Conservation (phyloP, 1,284 basidiomycete species). For the Ceratobasidium sp. region DNA sequence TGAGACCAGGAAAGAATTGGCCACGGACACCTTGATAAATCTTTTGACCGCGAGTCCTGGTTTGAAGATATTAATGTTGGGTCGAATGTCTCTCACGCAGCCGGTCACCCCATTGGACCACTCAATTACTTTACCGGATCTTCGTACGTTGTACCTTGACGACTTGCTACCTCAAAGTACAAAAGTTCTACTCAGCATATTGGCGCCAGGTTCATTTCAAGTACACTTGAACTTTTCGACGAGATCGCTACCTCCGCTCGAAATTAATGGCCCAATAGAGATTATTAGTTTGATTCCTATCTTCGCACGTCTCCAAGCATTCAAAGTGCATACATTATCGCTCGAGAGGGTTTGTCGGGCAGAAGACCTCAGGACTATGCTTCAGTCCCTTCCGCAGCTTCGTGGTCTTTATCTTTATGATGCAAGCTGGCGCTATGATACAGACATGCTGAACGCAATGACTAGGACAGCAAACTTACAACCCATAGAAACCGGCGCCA, state of each 20-base stretch:
- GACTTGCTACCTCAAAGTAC: not conserved
- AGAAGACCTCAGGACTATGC: not conserved
- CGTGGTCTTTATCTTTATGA: not conserved
- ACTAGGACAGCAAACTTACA: not conserved
- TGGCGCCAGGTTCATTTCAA: not conserved
- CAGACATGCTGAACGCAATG: not conserved
- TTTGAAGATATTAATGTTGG: not conserved
- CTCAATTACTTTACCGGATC: not conserved
- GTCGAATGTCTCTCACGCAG: not conserved
- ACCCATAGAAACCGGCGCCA: not conserved
- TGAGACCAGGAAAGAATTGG: not conserved
- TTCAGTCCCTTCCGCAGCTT: not conserved
- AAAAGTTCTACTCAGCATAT: not conserved
- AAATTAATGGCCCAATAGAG: not conserved
- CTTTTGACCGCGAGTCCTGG: not conserved
- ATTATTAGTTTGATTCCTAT: not conserved
- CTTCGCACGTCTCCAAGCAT: not conserved
- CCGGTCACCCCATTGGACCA: not conserved
- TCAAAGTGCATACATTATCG: not conserved
- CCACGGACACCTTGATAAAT: no score
- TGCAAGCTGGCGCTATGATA: not conserved
- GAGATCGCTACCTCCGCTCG: not conserved
- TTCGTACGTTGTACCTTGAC: not conserved
- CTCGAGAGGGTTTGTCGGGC: not conserved
- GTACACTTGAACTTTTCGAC: not conserved